Conservation (phyloP, 441 rosid species). For the Adansonia madagascariensis region DNA sequence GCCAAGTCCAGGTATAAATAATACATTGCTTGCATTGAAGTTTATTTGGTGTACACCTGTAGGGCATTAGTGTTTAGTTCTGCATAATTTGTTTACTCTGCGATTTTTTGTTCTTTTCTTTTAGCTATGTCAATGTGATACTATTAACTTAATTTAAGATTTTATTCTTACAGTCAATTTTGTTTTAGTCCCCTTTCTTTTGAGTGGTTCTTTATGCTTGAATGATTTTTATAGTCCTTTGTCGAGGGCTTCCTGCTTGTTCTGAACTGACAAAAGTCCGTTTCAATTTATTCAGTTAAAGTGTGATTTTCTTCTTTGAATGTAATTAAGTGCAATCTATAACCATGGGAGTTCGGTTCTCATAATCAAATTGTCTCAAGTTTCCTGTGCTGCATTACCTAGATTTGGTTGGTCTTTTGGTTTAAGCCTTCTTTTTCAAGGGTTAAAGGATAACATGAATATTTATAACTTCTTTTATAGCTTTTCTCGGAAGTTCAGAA, state of each 20-base stretch:
- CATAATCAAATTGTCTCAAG: background rate
- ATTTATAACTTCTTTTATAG: background rate
- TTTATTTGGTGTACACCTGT: background rate
- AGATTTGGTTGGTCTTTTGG: background rate
- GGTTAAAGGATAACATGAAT: background rate
- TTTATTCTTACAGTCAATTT: background rate
- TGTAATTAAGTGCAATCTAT: background rate
- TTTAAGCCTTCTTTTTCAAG: background rate
- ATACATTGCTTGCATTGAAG: background rate
- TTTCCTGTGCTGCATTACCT: background rate
- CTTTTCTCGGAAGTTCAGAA: background rate
- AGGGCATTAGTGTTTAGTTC: background rate
- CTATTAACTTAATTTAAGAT: background rate
- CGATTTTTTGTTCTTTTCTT: background rate
- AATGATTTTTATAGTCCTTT: background rate
- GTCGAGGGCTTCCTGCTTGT: background rate
- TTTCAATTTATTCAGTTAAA: background rate
- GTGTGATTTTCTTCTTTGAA: background rate
- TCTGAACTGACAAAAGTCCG: background rate
- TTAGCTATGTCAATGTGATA: background rate
- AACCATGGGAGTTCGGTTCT: background rate
- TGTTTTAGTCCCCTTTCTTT: background rate
- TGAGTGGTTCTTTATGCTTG: background rate
- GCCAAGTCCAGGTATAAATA: conserved; percentile 49
- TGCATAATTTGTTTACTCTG: too few species aligned